Evolutionary conservation across 2,329 filamentous ascomycete species (phyloP), one percentile per base, ranked within the genome.

Genomic region (Diaporthe sp.): DNA sequence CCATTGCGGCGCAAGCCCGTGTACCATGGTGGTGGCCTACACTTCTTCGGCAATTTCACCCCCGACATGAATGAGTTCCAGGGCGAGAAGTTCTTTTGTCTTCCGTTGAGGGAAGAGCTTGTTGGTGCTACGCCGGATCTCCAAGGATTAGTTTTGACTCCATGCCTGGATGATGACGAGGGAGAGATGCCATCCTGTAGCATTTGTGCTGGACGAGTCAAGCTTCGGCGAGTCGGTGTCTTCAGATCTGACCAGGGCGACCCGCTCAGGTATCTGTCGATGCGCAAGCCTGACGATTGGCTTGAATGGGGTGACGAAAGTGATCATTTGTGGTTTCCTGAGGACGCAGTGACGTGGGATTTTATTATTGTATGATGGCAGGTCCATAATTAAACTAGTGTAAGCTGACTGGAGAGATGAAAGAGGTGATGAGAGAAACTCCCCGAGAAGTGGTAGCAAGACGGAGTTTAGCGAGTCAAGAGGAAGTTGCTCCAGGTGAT

Each of bases 291-390:
- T 4, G 22, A 19, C 0, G 66, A 75, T n/a, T 75, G 74, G 74
- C 47, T 1, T 1, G 52, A 71, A 1, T 71, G 71, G 66, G 71
- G 66, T 0, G 30, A 66, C 0, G 47, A 52, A 15, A 66, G 66
- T 22, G 66, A 71, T 13, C 74, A 75, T 7, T 4, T 74, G 25
- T 75, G 74, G 74, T 74, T 60, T 40, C 61, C 61, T 52, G 61
- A 67, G 12, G 45, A 67, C 22, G 0, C 42, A 2, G 5, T 15
- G 0, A n/a, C 6, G 4, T 66, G 61, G 42, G 2, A 66, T 9
- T 2, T 66, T 2, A 25, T 50, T 2, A 66, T 66, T 17, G 30
- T 67, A 5, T 67, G 17, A 33, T 17, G 28, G 28, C 19, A 33
- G 28, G 5, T 33, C 35, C 10, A 10, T 38, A 38, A 38, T 6